Percentiles rank a stretch among this genome's conserved stretches.
Evolutionary conservation across 1,284 basidiomycete genomes (phyloP).

Genomic region (Porogramme epimiltina): DNA sequence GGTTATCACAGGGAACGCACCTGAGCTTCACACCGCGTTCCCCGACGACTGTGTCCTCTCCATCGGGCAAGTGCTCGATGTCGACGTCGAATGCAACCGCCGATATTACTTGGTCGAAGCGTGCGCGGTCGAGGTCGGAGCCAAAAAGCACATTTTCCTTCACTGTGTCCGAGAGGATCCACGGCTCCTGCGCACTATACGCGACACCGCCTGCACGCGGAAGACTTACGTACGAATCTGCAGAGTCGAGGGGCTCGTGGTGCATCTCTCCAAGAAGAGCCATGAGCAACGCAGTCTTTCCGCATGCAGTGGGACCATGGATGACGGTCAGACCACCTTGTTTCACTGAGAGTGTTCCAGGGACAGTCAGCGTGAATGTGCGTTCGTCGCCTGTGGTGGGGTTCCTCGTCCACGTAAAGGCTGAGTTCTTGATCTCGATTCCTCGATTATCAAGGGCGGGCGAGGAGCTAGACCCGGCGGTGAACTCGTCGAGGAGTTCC

Average conservation of each 20-base stretch:
- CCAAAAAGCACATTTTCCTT: conserved; percentile 48
- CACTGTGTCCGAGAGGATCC: conserved; percentile 62
- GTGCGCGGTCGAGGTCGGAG: conserved; percentile 39
- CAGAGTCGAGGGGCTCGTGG: conserved; percentile 42
- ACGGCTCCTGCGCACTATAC: conserved; percentile 76
- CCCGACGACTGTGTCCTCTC: conserved; percentile 5
- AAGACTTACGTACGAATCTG: conserved; percentile 60
- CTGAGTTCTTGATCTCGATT: conserved; percentile 40
- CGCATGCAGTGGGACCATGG: conserved; percentile 59
- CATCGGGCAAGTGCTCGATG: conserved; percentile 20
- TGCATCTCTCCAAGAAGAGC: conserved; percentile 66
- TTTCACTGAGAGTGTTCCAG: conserved; percentile 55
- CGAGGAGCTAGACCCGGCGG: conserved; percentile 1
- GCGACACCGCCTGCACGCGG: conserved; percentile 62
- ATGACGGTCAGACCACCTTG: conserved; percentile 61
- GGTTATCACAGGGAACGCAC: conserved; percentile 71
- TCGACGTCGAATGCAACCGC: conserved; percentile 29
- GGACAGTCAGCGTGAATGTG: conserved; percentile 49
- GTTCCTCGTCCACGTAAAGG: conserved; percentile 37
- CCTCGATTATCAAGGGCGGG: conserved; percentile 6
- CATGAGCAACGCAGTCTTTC: conserved; percentile 53
- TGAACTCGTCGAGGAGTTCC: conserved; percentile 48
- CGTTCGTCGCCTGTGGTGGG: conserved; percentile 17
- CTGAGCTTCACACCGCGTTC: conserved; percentile 48
- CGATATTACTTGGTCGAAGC: conserved; percentile 40